Percentiles rank a stretch among this genome's conserved stretches.
Conservation (phyloP, 805 yeast species). For the Yarrowia sp. region DNA sequence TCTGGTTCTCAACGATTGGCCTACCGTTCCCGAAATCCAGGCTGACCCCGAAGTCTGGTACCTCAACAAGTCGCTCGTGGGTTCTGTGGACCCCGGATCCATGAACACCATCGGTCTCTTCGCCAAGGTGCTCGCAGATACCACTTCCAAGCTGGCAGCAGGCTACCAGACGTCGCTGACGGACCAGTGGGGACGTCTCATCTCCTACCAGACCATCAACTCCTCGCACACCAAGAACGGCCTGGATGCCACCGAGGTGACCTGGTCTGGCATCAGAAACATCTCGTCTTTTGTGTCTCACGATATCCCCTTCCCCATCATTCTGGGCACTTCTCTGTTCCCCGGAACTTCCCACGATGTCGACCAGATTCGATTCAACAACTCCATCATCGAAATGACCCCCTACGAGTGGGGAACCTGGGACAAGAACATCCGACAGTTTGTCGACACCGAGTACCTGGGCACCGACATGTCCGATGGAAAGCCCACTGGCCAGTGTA, state of each 20-base stretch:
- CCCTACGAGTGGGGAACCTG: constrained; percentile 86
- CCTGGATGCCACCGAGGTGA: constrained; percentile 52
- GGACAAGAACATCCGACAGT: constrained; percentile 76
- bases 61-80: constrained; percentile 63
- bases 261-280: constrained; percentile 64
- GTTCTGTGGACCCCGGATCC: constrained; percentile 76
- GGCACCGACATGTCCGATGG: constrained; percentile 75
- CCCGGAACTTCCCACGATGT: constrained; percentile 26
- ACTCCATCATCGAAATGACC: constrained; percentile 45
- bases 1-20: constrained; percentile 71
- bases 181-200: constrained; percentile 82
- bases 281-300: constrained; percentile 65
- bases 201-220: constrained; percentile 75
- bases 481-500: constrained; percentile 59
- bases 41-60: constrained; percentile 67
- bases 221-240: constrained; percentile 71
- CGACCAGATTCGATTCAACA: constrained; percentile 26
- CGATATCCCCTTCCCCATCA: constrained; percentile 75
- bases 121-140: constrained; percentile 57
- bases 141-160: constrained; percentile 63
- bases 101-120: constrained; percentile 61
- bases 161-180: constrained; percentile 74
- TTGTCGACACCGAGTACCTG: constrained; percentile 69
- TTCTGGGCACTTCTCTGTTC: constrained; percentile 53
- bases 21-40: constrained; percentile 67